phyloP scores from a whole-genome alignment of 75 land plant species.

The Cryptomeria japonica region DNA sequence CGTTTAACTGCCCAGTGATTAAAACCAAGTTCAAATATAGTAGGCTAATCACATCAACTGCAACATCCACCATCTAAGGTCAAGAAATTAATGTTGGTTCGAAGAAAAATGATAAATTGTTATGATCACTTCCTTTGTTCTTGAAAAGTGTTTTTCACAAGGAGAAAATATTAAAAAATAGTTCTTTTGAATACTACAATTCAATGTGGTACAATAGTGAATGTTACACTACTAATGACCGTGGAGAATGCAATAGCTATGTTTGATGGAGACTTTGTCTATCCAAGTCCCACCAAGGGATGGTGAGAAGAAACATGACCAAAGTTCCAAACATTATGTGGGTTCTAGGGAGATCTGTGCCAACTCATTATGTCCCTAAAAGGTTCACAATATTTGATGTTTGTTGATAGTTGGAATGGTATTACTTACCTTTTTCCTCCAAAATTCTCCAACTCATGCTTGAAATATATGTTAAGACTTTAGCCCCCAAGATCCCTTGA shows the following conservation, averaged over 20 bases:
- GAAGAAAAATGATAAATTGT: neutral
- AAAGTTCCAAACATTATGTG: neutral
- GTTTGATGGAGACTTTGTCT: neutral
- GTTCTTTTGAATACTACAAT: neutral
- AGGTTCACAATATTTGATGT: too few relatives aligned
- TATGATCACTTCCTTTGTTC: neutral
- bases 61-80: too few relatives aligned
- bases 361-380: neutral
- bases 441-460: too few relatives aligned
- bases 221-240: neutral
- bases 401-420: too few relatives aligned
- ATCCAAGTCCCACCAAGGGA: neutral
- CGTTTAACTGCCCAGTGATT: too few relatives aligned
- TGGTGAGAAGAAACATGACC: neutral
- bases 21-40: too few relatives aligned
- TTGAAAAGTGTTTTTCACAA: neutral
- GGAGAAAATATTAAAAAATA: too few relatives aligned
- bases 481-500: too few relatives aligned
- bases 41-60: too few relatives aligned
- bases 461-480: too few relatives aligned
- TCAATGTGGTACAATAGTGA: neutral
- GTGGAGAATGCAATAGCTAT: neutral
- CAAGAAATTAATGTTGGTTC: too few relatives aligned
- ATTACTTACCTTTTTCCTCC: too few relatives aligned
- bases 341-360: neutral